Evolutionary conservation across 331 rosid species (phyloP).

Genomic region (Rosa hybrid): DNA sequence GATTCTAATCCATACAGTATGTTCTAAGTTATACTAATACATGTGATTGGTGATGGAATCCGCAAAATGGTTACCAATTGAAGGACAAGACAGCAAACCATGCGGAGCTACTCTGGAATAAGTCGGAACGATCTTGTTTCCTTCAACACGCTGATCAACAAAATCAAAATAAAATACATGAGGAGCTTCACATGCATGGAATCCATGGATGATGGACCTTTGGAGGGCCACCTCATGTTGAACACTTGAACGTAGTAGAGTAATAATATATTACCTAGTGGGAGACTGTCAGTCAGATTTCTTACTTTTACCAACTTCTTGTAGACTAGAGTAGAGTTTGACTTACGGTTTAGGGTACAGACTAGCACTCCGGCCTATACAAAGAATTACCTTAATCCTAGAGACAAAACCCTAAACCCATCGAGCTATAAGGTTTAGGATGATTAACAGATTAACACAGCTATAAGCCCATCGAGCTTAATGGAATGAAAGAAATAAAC

Average conservation of each 20-base stretch:
- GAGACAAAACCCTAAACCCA: background rate
- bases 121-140: slow-evolving; percentile 15
- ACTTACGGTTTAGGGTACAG: no score
- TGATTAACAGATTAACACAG: background rate
- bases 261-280: no score
- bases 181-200: background rate
- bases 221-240: background rate
- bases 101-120: slow-evolving; percentile 29
- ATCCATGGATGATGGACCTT: background rate
- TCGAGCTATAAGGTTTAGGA: background rate
- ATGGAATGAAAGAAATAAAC: background rate
- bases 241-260: background rate
- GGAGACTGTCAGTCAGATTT: no score
- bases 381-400: background rate
- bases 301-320: no score
- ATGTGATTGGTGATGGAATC: slow-evolving; percentile 23
- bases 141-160: background rate
- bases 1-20: no score
- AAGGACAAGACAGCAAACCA: slow-evolving; percentile 31
- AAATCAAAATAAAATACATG: background rate
- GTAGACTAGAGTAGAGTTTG: no score
- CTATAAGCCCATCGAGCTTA: background rate
- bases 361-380: no score
- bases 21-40: no score
- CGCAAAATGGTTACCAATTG: slow-evolving; percentile 30